Conservation (phyloP, 352 stramenopile genomes). For the Phytophthora capsici region DNA sequence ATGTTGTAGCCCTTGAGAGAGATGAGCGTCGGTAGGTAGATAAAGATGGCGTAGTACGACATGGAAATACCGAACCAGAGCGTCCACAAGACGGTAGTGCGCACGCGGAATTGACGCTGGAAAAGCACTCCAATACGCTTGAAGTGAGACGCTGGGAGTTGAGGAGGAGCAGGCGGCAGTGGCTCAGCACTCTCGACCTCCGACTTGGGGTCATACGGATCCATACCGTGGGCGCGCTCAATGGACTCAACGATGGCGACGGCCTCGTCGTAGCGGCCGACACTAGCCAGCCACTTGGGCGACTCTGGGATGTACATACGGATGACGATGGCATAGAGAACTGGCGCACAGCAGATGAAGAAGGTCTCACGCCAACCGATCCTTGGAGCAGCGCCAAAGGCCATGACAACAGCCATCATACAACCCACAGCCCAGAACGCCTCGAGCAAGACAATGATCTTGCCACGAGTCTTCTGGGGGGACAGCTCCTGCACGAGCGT, state of each 20-base stretch:
- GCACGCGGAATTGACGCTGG: slow-evolving; percentile 51
- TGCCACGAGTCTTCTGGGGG: slow-evolving; percentile 58
- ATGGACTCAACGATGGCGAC: slow-evolving; percentile 63
- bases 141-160: slow-evolving; percentile 55
- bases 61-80: slow-evolving; percentile 76
- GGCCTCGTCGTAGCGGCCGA: slow-evolving; percentile 67
- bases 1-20: slow-evolving; percentile 68
- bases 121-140: slow-evolving; percentile 66
- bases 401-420: slow-evolving; percentile 63
- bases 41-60: slow-evolving; percentile 78
- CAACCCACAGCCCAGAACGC: slow-evolving; percentile 69
- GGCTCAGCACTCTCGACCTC: slow-evolving; percentile 35
- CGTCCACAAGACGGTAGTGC: slow-evolving; percentile 68
- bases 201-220: slow-evolving; percentile 50
- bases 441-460: slow-evolving; percentile 74
- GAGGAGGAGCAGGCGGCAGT: slow-evolving; percentile 3
- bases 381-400: slow-evolving; percentile 49
- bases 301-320: slow-evolving; percentile 65
- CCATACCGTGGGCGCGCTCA: slow-evolving; percentile 54
- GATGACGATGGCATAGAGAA: slow-evolving; percentile 60
- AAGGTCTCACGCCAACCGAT: slow-evolving; percentile 73
- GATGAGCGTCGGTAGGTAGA: slow-evolving; percentile 61
- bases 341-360: slow-evolving; percentile 56
- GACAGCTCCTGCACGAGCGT: slow-evolving; percentile 72
- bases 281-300: slow-evolving; percentile 75